Conservation (phyloP, 139 green algal genomes). For the Volvox africanus region DNA sequence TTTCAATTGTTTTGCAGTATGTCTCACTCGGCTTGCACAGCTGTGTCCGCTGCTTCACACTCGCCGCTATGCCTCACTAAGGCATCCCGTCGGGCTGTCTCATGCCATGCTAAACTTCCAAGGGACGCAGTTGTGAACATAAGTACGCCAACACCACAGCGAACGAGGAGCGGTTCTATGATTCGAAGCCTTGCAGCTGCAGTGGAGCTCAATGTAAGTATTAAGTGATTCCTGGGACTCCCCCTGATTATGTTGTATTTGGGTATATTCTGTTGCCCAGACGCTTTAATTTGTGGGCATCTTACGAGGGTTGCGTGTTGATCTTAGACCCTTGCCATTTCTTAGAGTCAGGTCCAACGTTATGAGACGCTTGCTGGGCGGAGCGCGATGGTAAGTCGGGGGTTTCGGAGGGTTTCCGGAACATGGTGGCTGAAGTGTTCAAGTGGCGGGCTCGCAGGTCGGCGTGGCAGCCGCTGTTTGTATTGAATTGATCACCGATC, state of each 20-base stretch:
- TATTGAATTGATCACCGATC: slow-evolving; percentile 19
- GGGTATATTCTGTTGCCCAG: too few relatives aligned
- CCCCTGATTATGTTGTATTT: too few relatives aligned
- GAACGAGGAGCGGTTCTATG: not conserved
- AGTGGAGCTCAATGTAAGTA: slow-evolving; percentile 22
- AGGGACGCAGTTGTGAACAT: not conserved
- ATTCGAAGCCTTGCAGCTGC: slow-evolving; percentile 33
- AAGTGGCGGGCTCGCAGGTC: not conserved
- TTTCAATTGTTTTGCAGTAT: too few relatives aligned
- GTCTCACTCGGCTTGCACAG: not conserved
- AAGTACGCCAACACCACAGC: not conserved
- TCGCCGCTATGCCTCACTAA: not conserved
- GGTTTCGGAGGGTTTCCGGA: not conserved
- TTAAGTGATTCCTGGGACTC: not conserved
- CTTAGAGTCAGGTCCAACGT: slow-evolving; percentile 10
- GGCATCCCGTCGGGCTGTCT: not conserved
- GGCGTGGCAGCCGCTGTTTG: not conserved
- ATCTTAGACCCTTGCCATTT: not conserved
- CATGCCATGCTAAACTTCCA: not conserved
- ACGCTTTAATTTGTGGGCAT: too few relatives aligned
- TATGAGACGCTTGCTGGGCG: slow-evolving; percentile 36
- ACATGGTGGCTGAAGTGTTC: not conserved
- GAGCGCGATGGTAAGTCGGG: slow-evolving; percentile 28
- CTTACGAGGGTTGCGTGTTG: not conserved
- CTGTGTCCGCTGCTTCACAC: not conserved